A percentile compares a stretch with the other conserved stretches of the same genome.
Evolutionary conservation across 2,329 filamentous ascomycete genomes (phyloP).

Genomic region (Microascus cirrosus): DNA sequence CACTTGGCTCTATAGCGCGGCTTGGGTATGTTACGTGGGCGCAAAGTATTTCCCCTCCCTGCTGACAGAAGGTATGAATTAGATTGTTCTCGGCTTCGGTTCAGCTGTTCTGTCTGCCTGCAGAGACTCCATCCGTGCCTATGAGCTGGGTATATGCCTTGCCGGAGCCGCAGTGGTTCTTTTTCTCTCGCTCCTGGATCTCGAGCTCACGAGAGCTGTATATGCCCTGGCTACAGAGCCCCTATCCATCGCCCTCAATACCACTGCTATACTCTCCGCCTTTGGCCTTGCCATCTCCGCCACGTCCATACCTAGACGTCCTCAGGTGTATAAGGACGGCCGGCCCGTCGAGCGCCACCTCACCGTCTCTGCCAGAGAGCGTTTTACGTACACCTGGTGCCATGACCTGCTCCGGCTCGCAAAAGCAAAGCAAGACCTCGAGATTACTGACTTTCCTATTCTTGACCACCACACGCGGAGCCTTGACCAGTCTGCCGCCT

Average conservation of each 20-base stretch:
- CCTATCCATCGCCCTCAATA: slow-evolving; percentile 28
- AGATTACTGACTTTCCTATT: slow-evolving; percentile 50
- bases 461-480: slow-evolving; percentile 44
- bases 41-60: background rate
- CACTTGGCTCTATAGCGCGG: slow-evolving; percentile 47
- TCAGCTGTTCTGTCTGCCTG: slow-evolving; percentile 34
- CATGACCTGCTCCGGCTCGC: slow-evolving; percentile 41
- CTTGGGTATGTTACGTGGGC: slow-evolving; percentile 45
- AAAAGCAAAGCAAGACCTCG: slow-evolving; percentile 45
- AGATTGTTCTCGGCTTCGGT: slow-evolving; percentile 43
- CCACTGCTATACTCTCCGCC: slow-evolving; percentile 31
- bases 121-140: slow-evolving; percentile 38
- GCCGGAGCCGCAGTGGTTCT: slow-evolving; percentile 31
- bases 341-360: slow-evolving; percentile 51
- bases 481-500: slow-evolving; percentile 36
- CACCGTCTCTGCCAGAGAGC: slow-evolving; percentile 47
- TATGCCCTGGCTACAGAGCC: background rate
- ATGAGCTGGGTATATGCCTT: slow-evolving; percentile 40
- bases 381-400: slow-evolving; percentile 58
- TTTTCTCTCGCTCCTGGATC: slow-evolving; percentile 28
- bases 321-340: slow-evolving; percentile 50
- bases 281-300: slow-evolving; percentile 35
- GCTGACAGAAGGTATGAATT: background rate
- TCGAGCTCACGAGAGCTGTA: slow-evolving; percentile 17
- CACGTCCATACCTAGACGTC: slow-evolving; percentile 52